Evolutionary conservation across 2,329 filamentous ascomycete genomes (phyloP).

Genomic region (Chalara sp.): DNA sequence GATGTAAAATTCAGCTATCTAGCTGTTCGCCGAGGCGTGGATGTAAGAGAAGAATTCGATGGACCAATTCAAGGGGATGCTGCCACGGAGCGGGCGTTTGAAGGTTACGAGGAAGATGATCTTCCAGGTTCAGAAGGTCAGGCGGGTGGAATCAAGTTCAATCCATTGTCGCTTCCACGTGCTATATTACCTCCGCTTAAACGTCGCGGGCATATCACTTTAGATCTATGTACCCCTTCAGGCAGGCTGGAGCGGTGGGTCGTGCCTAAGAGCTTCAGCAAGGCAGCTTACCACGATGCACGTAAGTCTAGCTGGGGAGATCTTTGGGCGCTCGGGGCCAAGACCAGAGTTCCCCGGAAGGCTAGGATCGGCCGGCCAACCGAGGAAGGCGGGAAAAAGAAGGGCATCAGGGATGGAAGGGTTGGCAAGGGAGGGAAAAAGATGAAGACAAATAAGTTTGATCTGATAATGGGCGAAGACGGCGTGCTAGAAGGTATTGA

Average conservation of each 20-base stretch:
- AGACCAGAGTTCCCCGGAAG: conserved; percentile 63
- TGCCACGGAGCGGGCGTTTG: conserved; percentile 61
- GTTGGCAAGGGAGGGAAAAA: conserved; percentile 28
- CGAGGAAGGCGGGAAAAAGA: conserved; percentile 15
- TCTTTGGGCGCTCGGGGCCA: conserved; percentile 90
- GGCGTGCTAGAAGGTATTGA: conserved; percentile 21
- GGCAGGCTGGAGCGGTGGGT: conserved; percentile 91
- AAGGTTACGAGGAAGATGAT: conserved; percentile 56
- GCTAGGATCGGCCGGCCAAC: conserved; percentile 49
- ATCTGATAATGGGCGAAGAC: conserved; percentile 29
- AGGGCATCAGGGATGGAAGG: conserved; percentile 28
- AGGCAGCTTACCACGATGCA: conserved; percentile 83
- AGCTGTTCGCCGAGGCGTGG: conserved; percentile 70
- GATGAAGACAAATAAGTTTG: conserved; percentile 27
- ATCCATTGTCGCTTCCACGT: conserved; percentile 69
- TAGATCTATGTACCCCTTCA: conserved; percentile 84
- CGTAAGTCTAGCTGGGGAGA: conserved; percentile 90
- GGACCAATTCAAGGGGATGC: conserved; percentile 42
- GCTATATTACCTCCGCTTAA: conserved; percentile 77
- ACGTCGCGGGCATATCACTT: conserved; percentile 75
- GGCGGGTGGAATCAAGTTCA: conserved; percentile 17
- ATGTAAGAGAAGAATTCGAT: conserved; percentile 34
- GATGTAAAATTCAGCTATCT: conserved; percentile 89
- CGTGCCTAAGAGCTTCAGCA: conserved; percentile 73
- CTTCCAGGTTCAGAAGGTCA: conserved; percentile 17